Conservation (phyloP, 768 basidiomycete genomes). For the Podaxis carcinomalis region DNA sequence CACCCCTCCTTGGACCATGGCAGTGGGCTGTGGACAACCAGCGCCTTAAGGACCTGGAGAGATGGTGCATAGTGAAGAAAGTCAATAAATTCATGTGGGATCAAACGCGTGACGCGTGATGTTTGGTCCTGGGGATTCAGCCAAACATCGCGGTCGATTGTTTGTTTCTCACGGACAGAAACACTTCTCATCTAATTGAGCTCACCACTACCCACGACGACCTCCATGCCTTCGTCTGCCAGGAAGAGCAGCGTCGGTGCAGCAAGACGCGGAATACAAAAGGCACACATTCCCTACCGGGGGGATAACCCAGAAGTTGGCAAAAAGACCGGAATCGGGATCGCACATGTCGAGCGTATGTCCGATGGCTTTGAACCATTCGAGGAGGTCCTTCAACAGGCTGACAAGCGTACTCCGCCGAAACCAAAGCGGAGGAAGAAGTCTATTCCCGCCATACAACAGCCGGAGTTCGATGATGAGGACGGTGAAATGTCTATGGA, state of each 20-base stretch:
- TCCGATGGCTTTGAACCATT: constrained; percentile 85
- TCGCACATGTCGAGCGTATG: constrained; percentile 63
- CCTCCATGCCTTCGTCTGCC: constrained; percentile 37
- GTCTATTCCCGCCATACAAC: constrained; percentile 21
- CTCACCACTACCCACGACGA: neutral
- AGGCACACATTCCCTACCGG: constrained; percentile 71
- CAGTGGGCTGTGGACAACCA: neutral
- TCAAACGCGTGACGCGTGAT: constrained; percentile 11
- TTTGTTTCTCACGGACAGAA: constrained; percentile 11
- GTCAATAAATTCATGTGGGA: neutral
- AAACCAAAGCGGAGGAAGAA: constrained; percentile 48
- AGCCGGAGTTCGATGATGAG: constrained; percentile 39
- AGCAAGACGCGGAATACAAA: constrained; percentile 53
- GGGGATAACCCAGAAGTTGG: constrained; percentile 75
- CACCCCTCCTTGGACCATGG: constrained; percentile 23
- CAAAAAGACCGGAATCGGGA: constrained; percentile 74
- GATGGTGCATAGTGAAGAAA: neutral
- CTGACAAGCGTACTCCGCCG: constrained; percentile 62
- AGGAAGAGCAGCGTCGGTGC: constrained; percentile 44
- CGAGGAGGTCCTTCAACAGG: constrained; percentile 68
- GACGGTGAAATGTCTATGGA: constrained; percentile 80
- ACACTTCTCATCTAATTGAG: neutral
- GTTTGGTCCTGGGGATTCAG: neutral
- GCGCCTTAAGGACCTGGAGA: constrained; percentile 1
- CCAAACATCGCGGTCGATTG: constrained; percentile 11